Evolutionary conservation across 1,284 basidiomycete genomes (phyloP).

Genomic region (Serendipita sp.): DNA sequence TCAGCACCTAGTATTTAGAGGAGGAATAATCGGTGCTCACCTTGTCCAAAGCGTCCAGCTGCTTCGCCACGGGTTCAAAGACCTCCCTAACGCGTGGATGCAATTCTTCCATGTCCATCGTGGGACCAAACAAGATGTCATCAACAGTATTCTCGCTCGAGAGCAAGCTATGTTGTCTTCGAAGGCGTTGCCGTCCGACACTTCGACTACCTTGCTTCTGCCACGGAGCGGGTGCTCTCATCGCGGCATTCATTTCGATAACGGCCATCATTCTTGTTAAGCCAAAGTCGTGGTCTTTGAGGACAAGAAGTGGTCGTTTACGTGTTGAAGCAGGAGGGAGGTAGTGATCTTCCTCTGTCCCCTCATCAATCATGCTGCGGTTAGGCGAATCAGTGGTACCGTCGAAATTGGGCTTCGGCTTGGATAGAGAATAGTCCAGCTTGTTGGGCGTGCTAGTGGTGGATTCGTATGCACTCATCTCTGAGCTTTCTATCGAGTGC

Average conservation of each 20-base stretch:
- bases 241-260: constrained; percentile 51
- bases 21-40: constrained; percentile 25
- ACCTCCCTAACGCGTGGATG: constrained; percentile 61
- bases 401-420: background rate
- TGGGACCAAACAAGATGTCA: constrained; percentile 42
- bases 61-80: constrained; percentile 54
- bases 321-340: constrained; percentile 7
- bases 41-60: constrained; percentile 68
- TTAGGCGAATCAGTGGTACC: background rate
- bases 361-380: background rate
- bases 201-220: background rate
- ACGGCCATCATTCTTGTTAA: constrained; percentile 69
- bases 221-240: constrained; percentile 16
- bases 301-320: constrained; percentile 34
- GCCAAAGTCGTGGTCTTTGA: constrained; percentile 66
- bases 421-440: constrained; percentile 4
- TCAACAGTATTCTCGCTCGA: constrained; percentile 30
- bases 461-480: constrained; percentile 15
- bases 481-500: constrained; percentile 22
- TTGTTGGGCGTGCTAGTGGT: constrained; percentile 11
- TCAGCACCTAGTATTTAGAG: background rate
- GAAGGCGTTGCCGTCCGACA: background rate
- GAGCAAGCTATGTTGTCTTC: constrained; percentile 5
- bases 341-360: constrained; percentile 1
- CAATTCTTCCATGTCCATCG: constrained; percentile 43